phyloP scores from a whole-genome alignment of 257 asterid genomes.

The Solanum habrochaites region DNA sequence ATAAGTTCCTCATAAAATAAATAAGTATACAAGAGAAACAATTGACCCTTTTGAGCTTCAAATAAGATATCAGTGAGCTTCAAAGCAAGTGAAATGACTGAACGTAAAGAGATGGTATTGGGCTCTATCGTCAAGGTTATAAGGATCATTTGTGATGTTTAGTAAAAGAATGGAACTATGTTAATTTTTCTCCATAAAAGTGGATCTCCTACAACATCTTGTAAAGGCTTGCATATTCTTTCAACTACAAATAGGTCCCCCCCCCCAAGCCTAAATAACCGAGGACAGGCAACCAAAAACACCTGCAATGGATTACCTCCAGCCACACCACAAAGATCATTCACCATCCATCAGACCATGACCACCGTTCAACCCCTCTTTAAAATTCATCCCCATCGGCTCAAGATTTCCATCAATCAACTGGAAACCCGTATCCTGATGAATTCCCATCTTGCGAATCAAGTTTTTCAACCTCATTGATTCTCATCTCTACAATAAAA shows the following conservation, averaged over 20 bases:
- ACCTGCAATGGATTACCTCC: slow-evolving; percentile 29
- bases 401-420: background rate
- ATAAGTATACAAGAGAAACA: no score
- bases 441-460: slow-evolving; percentile 17
- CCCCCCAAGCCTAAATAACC: slow-evolving; percentile 30
- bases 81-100: no score
- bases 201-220: no score
- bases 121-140: no score
- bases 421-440: slow-evolving; percentile 13
- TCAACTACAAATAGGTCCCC: slow-evolving; percentile 43
- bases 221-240: slow-evolving; percentile 7
- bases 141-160: no score
- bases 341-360: slow-evolving; percentile 2
- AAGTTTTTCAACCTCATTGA: no score
- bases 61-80: no score
- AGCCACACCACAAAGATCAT: background rate
- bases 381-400: background rate
- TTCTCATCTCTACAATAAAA: no score
- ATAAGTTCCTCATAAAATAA: background rate
- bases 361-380: slow-evolving; percentile 9
- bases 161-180: no score
- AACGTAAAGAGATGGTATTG: no score
- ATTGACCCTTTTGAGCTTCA: no score
- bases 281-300: slow-evolving; percentile 25
- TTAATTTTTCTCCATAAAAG: no score